phyloP scores from a whole-genome alignment of 257 asterid genomes.

The Plantago elongata region DNA sequence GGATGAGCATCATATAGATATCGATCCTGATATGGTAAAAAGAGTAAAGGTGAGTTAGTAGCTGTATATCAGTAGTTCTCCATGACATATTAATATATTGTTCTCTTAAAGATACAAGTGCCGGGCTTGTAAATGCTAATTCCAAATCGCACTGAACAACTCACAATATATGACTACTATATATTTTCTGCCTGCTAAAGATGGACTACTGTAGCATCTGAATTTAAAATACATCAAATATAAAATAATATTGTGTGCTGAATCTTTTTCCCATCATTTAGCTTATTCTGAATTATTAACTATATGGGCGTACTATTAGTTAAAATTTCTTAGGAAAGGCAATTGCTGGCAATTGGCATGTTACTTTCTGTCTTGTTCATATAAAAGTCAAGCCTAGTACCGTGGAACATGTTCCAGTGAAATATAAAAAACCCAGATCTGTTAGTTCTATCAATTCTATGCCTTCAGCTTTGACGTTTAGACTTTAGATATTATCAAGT shows the following conservation, averaged over 20 bases:
- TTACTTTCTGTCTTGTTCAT: too few species aligned
- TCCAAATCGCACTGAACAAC: not conserved
- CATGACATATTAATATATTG: not conserved
- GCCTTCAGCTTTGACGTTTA: too few species aligned
- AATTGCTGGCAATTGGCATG: too few species aligned
- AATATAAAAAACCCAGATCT: too few species aligned
- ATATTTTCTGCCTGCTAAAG: conserved; percentile 1
- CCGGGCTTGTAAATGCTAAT: not conserved
- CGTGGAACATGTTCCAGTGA: too few species aligned
- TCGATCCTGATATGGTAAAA: conserved; percentile 47
- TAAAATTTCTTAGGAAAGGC: too few species aligned
- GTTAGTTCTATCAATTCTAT: too few species aligned
- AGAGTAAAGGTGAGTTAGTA: conserved; percentile 65
- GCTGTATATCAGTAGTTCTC: conserved; percentile 16
- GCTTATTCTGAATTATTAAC: too few species aligned
- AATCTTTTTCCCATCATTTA: not conserved
- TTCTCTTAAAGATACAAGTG: not conserved
- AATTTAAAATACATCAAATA: not conserved
- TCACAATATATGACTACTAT: conserved; percentile 6
- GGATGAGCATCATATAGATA: conserved; percentile 72
- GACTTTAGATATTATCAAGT: too few species aligned
- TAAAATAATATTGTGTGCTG: not conserved
- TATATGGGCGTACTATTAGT: too few species aligned
- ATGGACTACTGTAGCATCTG: conserved; percentile 1
- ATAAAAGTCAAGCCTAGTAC: too few species aligned